A percentile compares a stretch with the other conserved stretches of the same genome.
Conservation (phyloP, 2,329 filamentous ascomycete species). For the Claviceps sorghi region DNA sequence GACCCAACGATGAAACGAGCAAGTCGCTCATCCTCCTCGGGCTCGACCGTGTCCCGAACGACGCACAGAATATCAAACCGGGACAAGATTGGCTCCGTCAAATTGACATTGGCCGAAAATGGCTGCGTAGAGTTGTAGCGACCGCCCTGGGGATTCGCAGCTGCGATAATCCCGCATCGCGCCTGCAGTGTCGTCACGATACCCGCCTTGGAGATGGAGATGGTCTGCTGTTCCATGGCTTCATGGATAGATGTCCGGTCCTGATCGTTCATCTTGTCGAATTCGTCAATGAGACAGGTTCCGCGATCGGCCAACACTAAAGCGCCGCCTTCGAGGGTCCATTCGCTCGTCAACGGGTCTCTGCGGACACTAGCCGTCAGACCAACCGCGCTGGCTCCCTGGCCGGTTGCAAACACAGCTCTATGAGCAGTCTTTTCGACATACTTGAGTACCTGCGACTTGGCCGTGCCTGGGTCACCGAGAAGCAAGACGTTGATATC, state of each 20-base stretch:
- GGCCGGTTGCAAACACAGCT: slow-evolving; percentile 92
- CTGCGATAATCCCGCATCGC: slow-evolving; percentile 88
- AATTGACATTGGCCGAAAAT: slow-evolving; percentile 89
- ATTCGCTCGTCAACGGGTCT: slow-evolving; percentile 89
- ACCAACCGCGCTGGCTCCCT: slow-evolving; percentile 94
- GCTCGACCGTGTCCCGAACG: slow-evolving; percentile 88
- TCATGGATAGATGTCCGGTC: slow-evolving; percentile 97
- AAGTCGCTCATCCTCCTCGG: slow-evolving; percentile 78
- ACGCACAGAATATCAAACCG: slow-evolving; percentile 97
- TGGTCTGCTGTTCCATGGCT: slow-evolving; percentile 99
- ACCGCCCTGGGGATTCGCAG: slow-evolving; percentile 89
- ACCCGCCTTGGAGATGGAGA: slow-evolving; percentile 95
- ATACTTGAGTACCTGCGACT: slow-evolving; percentile 95
- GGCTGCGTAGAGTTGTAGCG: slow-evolving; percentile 94
- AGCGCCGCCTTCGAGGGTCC: slow-evolving; percentile 92
- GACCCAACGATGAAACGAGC: slow-evolving; percentile 91
- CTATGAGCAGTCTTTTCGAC: slow-evolving; percentile 94
- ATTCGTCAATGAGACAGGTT: slow-evolving; percentile 94
- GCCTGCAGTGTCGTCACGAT: slow-evolving; percentile 96
- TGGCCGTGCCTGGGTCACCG: slow-evolving; percentile 93
- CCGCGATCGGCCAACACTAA: slow-evolving; percentile 89
- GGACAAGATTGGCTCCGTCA: slow-evolving; percentile 92
- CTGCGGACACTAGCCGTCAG: slow-evolving; percentile 90
- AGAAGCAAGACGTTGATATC: slow-evolving; percentile 97
- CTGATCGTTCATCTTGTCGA: slow-evolving; percentile 99